phyloP scores from a whole-genome alignment of 2,329 filamentous ascomycete genomes.

The Venturiaceae sp. region DNA sequence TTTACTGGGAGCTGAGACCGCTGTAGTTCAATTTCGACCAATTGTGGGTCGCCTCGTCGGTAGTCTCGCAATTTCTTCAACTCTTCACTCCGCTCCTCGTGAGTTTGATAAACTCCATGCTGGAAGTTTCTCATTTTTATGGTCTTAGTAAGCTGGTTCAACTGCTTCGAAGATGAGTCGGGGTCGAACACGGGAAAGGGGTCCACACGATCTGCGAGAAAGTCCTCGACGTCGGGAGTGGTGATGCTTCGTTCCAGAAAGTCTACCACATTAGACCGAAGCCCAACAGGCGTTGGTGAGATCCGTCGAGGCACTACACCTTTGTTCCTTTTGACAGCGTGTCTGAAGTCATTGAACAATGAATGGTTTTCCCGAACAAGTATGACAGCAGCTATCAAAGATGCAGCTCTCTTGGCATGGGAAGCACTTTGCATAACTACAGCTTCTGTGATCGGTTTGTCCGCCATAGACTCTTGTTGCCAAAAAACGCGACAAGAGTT shows the following conservation, averaged over 20 bases:
- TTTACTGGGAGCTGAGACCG: constrained; percentile 29
- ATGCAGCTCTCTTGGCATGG: constrained; percentile 14
- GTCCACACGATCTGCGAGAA: background rate
- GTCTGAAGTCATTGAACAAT: constrained; percentile 22
- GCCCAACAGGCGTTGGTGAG: background rate
- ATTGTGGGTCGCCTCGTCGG: constrained; percentile 11
- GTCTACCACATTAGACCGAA: background rate
- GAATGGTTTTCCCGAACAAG: constrained; percentile 22
- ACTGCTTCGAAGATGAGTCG: background rate
- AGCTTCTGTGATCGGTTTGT: constrained; percentile 18
- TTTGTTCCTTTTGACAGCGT: constrained; percentile 20
- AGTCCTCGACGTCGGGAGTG: background rate
- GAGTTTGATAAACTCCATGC: background rate
- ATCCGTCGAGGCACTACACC: constrained; percentile 23
- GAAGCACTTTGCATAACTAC: constrained; percentile 7
- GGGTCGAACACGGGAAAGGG: background rate
- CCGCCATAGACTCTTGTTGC: constrained; percentile 18
- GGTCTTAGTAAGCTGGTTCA: background rate
- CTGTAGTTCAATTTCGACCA: constrained; percentile 20
- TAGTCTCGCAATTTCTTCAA: constrained; percentile 12
- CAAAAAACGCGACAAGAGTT: constrained; percentile 9
- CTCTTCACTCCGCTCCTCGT: constrained; percentile 9
- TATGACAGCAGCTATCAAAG: constrained; percentile 25
- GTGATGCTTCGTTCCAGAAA: background rate
- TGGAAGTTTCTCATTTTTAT: background rate